Base-by-base conservation (phyloP, 257 asterid genomes). In the Ilex asprella region DNA sequence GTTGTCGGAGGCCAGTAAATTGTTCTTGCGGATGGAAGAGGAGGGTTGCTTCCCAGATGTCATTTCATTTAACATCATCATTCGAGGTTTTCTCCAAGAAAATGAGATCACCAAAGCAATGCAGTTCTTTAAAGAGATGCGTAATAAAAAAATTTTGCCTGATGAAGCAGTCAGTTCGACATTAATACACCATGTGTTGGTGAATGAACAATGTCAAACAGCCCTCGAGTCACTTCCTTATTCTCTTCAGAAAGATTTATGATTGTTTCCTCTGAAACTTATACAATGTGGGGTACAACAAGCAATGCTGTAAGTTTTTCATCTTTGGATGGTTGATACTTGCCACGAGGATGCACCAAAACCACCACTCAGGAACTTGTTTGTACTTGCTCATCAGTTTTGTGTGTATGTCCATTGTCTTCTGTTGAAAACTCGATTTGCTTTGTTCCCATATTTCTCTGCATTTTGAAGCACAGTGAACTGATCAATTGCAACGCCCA, bases 401-500 rank as follows among this genome's bases (percentile, higher is more conserved):
- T 35, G 41, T 35, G 5, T 3, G 41, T 35, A 8, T 3, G 41
- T 35, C 97, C 86, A 78, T 78, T 66, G 73, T 75, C 79, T 75
- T 79, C 6, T 82, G 85, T 7, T 73, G 70, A 21, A 86, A 88
- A 58, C 94, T 84, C 16, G 98, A 86, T 66, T 60, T 86, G 77
- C 96, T 91, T 47, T 74, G 98, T 73, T 81, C 93, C 98, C 95
- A 92, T 74, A 92, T 86, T 66, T 88, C 97, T 49, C 89, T 90
- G 70, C 79, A 76, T 52, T 58, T 12, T 16, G 21, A 4, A 10
- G 3, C 12, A 21, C 53, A 3, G 63, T 31, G 61, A 49, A 12
- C 54, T 10, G 27, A 21, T 57, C 5, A 32, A 44, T 29, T 39
- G 43, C 30, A 53, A 16, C 6, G 14, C 35, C 60, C 6, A 29